Percentiles rank a stretch among this genome's conserved stretches.
Evolutionary conservation across 208 protist species (phyloP).

Genomic region (Acanthamoeba pearcei): DNA sequence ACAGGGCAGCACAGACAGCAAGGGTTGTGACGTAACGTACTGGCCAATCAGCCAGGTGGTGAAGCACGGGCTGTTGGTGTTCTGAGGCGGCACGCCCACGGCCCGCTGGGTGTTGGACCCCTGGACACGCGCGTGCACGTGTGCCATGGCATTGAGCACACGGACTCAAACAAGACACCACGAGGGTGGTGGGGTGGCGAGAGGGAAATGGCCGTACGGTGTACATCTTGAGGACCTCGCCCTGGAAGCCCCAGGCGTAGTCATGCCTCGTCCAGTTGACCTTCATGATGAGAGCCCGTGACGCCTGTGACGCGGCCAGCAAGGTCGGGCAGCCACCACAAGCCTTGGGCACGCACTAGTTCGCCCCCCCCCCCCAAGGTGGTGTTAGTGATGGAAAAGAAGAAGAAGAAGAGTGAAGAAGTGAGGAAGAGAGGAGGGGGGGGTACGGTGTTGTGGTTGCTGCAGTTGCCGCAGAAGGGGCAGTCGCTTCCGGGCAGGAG

Average conservation of each 20-base stretch:
- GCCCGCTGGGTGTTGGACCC: constrained; percentile 27
- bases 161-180: too few relatives aligned
- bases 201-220: not conserved
- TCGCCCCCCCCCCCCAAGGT: not conserved
- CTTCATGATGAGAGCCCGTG: constrained; percentile 24
- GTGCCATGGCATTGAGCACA: not conserved
- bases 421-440: not conserved
- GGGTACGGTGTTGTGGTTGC: constrained; percentile 42
- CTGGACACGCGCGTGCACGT: not conserved
- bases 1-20: not conserved
- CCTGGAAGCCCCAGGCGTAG: constrained; percentile 47
- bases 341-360: not conserved
- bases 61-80: constrained; percentile 33
- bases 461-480: constrained; percentile 39
- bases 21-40: not conserved
- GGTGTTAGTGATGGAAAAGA: not conserved
- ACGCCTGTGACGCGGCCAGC: not conserved
- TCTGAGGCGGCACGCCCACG: constrained; percentile 32
- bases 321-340: constrained; percentile 3
- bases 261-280: constrained; percentile 55
- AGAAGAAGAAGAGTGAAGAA: not conserved
- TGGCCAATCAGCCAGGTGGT: constrained; percentile 26
- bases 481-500: not conserved
- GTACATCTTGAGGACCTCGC: constrained; percentile 41
- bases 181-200: not conserved